Base-by-base conservation (phyloP, 192 early-diverging fungal genomes). In the Umbelopsis sp. region DNA sequence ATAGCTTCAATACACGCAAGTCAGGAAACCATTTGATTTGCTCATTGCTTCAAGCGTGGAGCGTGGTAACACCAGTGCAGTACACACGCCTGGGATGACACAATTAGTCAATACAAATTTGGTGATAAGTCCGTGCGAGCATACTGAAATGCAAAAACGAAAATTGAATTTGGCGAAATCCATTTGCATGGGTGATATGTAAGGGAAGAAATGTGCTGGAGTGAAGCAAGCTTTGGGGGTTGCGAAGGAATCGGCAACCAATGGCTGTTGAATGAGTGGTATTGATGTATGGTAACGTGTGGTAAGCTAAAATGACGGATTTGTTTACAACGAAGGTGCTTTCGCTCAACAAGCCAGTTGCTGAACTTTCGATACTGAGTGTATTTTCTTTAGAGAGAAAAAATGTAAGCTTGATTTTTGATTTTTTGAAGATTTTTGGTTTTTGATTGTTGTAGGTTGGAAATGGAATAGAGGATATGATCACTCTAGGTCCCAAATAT, bases 71-170 rank as follows among this genome's bases (percentile, higher is more conserved):
- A 25, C 22, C 3, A 52, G 25, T 25, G 51, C 37, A 41, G 37
- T 10, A 41, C 37, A 41, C 37, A 1, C 37, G 37, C 37, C 10
- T 9, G 1, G 0, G 37, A 41, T 41, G 37, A 41, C 7, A 41
- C 37, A 41, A 41, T 41, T 0, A 41, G 37, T 6, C 37, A 41
- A 41, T 41, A 41, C 37, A 41, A 41, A 41, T 41, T 41, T 41
- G 37, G 37, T 16, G 27, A 1, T 30, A 33, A 35, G 30, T 13
- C 37, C 37, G 37, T 61, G 18, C 16, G 27, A 22, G 16, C 6
- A 16, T 49, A 49, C 2, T 61, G 55, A 61, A 58, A 61, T 61
- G 55, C 33, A 35, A 55, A 61, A 27, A 61, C 55, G 37, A 10
- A 6, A 6, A 9, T 6, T 41, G 30, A 35, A 11, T 15, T 15